Evolutionary conservation across 495 filamentous ascomycete genomes (phyloP).

Genomic region (Penicillium argentinense): DNA sequence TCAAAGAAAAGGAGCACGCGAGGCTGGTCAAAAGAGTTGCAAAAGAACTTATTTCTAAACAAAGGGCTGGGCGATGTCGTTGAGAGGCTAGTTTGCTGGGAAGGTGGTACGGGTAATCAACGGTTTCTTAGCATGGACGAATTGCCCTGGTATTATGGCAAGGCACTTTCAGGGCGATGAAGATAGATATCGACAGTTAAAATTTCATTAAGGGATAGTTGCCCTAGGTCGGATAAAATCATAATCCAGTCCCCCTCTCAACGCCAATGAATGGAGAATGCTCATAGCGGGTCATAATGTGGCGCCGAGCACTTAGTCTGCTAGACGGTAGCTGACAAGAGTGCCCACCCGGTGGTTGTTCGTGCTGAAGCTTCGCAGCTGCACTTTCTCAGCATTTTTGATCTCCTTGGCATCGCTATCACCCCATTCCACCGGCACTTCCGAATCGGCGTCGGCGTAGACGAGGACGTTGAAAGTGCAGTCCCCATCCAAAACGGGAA

Average conservation of each 20-base stretch:
- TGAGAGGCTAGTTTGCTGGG: constrained; percentile 37
- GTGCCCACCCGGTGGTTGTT: constrained; percentile 92
- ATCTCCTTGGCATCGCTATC: constrained; percentile 99
- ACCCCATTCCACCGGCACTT: constrained; percentile 97
- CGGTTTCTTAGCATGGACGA: constrained; percentile 31
- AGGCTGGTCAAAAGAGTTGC: constrained; percentile 41
- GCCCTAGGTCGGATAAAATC: not conserved
- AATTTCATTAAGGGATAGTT: constrained; percentile 4
- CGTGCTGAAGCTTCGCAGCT: constrained; percentile 92
- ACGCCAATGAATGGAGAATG: constrained; percentile 33
- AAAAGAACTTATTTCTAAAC: constrained; percentile 24
- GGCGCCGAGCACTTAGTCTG: constrained; percentile 29
- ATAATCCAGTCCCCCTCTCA: constrained; percentile 17
- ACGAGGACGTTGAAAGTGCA: constrained; percentile 99
- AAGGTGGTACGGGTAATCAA: constrained; percentile 36
- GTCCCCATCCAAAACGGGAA: constrained; percentile 86
- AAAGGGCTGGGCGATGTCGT: constrained; percentile 31
- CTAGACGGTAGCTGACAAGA: constrained; percentile 80
- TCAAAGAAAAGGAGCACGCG: constrained; percentile 35
- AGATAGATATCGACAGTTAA: constrained; percentile 11
- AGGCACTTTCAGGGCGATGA: no score
- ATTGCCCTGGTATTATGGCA: constrained; percentile 43
- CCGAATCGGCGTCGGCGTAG: constrained; percentile 94
- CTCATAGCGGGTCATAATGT: constrained; percentile 20
- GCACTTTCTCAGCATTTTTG: constrained; percentile 91